Evolutionary conservation across 164 flowering plant genomes (phyloP).

Genomic region (Warburgia ugandensis): DNA sequence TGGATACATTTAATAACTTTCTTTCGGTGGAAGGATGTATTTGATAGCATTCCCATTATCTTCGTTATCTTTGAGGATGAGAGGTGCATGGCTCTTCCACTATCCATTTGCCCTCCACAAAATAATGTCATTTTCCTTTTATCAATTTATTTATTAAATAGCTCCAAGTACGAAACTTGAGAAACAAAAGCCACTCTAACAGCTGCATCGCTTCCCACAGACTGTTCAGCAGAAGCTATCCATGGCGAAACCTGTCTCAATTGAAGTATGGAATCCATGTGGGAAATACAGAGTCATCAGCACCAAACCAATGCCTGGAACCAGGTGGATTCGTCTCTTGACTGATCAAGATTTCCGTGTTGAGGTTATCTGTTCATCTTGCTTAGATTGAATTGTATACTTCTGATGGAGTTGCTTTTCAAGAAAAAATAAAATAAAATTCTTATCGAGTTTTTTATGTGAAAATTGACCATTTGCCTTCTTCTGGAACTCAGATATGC

Average conservation of each 20-base stretch:
- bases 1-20: too few species aligned
- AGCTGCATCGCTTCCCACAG: conserved; percentile 1
- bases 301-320: conserved; percentile 97
- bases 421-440: too few species aligned
- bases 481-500: conserved; percentile 51
- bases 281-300: conserved; percentile 92
- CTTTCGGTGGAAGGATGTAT: too few species aligned
- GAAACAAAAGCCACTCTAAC: neutral
- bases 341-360: conserved; percentile 79
- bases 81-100: conserved; percentile 20
- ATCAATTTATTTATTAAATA: neutral
- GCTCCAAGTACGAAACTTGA: neutral
- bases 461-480: neutral
- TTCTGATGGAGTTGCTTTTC: too few species aligned
- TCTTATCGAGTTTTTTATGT: too few species aligned
- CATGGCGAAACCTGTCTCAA: conserved; percentile 85
- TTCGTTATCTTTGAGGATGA: conserved; percentile 24
- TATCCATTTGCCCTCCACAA: conserved; percentile 4
- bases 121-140: neutral
- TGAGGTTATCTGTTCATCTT: conserved; percentile 42
- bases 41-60: conserved; percentile 7
- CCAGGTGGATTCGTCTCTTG: conserved; percentile 89
- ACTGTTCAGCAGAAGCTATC: neutral
- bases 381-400: too few species aligned
- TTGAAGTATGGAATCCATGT: conserved; percentile 86